Evolutionary conservation across 1,284 basidiomycete genomes (phyloP).

Genomic region (Ganoderma resinaceum): DNA sequence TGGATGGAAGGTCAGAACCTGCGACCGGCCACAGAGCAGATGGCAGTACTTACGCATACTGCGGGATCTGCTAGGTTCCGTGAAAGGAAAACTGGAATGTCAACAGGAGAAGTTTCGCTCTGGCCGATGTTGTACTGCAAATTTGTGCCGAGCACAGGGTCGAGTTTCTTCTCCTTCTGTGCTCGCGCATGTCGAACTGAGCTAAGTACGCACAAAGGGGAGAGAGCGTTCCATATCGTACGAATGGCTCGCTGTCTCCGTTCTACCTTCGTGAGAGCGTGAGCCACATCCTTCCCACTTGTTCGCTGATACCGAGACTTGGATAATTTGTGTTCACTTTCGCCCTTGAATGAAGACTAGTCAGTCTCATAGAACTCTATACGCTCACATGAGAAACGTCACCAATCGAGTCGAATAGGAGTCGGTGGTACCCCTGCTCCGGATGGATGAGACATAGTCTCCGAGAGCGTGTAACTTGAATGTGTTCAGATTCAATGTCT

Average conservation of each 20-base stretch:
- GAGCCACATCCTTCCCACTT: neutral
- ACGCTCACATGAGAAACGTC: neutral
- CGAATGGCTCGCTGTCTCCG: neutral
- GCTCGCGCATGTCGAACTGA: neutral
- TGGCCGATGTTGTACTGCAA: neutral
- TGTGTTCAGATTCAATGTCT: slow-evolving; percentile 30
- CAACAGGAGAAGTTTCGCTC: neutral
- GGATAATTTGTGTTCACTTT: neutral
- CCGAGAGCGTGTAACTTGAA: slow-evolving; percentile 37
- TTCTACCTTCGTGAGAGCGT: neutral
- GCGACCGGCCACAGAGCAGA: neutral
- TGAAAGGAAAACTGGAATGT: neutral
- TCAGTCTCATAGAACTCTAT: neutral
- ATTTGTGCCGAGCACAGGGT: neutral
- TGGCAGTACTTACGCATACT: neutral
- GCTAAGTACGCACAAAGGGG: neutral
- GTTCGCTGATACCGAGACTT: slow-evolving; percentile 5
- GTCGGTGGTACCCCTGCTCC: slow-evolving; percentile 27
- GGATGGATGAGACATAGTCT: slow-evolving; percentile 31
- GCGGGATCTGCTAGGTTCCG: neutral
- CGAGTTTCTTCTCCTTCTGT: neutral
- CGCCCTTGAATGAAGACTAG: slow-evolving; percentile 28
- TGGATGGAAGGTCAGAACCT: neutral
- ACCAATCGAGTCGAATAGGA: neutral
- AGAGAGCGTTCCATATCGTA: neutral